phyloP scores from a whole-genome alignment of 2,329 filamentous ascomycete genomes.

The Ceratocystis alfenasii region DNA sequence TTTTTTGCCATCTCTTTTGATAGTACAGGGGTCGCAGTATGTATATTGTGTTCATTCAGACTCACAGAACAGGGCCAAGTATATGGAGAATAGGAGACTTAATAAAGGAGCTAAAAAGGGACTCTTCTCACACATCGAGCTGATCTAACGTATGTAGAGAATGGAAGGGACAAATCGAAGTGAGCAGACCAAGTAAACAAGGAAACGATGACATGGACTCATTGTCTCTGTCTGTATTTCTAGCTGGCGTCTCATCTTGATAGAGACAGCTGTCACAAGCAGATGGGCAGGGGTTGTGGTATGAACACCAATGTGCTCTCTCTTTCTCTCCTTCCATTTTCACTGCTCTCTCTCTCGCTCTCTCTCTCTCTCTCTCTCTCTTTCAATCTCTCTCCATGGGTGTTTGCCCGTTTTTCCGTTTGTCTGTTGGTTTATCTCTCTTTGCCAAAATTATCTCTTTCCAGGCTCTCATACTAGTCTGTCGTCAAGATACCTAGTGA shows the following conservation, averaged over 20 bases:
- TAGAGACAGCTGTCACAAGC: neutral
- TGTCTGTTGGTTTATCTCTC: no score
- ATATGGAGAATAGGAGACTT: constrained; percentile 6
- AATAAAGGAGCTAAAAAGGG: neutral
- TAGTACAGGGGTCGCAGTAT: neutral
- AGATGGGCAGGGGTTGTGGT: neutral
- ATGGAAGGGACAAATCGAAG: neutral
- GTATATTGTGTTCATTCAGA: neutral
- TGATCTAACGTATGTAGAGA: neutral
- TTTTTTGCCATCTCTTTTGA: neutral
- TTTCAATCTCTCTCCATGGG: no score
- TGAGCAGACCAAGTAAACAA: no score
- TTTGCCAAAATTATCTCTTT: no score
- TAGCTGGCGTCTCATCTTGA: constrained; percentile 7
- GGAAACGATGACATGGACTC: neutral
- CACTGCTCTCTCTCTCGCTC: neutral
- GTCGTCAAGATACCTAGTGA: neutral
- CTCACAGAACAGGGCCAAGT: neutral
- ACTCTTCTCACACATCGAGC: no score
- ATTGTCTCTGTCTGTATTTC: neutral
- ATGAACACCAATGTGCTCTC: neutral
- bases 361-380: neutral
- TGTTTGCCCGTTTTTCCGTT: no score
- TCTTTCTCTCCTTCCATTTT: neutral
- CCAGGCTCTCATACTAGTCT: no score